Evolutionary conservation across 805 yeast genomes (phyloP).

Genomic region (Candida yuanshanica): DNA sequence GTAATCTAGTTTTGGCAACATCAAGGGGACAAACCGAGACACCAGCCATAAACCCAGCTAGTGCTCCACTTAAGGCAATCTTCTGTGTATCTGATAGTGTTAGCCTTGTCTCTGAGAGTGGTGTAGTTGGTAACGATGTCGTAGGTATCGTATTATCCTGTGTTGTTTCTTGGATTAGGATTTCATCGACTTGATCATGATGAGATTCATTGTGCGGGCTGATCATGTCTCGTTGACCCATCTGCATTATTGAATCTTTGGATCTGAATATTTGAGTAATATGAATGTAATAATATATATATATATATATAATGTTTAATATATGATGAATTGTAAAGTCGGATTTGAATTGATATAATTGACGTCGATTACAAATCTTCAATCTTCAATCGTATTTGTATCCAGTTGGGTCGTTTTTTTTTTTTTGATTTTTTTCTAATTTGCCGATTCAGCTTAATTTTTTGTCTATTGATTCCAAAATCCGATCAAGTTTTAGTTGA

Average conservation of each 20-base stretch:
- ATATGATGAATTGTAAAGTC: too few relatives aligned
- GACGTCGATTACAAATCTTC: too few relatives aligned
- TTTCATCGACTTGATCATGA: constrained; percentile 7
- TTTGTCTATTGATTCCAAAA: too few relatives aligned
- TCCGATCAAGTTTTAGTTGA: too few relatives aligned
- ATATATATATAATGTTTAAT: too few relatives aligned
- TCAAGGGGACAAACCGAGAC: constrained; percentile 90
- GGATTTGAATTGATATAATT: too few relatives aligned
- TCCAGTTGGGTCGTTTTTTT: too few relatives aligned
- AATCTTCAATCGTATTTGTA: too few relatives aligned
- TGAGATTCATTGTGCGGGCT: background rate
- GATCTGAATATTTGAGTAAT: background rate
- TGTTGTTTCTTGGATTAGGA: constrained; percentile 5
- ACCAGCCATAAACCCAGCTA: constrained; percentile 91
- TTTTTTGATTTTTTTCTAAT: too few relatives aligned
- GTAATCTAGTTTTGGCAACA: constrained; percentile 90
- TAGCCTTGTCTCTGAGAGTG: constrained; percentile 3
- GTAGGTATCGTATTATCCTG: constrained; percentile 8
- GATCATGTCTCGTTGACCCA: constrained; percentile 1
- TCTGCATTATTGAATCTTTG: background rate
- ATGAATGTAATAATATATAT: too few relatives aligned
- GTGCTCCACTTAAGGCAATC: constrained; percentile 82
- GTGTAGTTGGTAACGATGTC: constrained; percentile 7
- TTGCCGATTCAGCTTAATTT: too few relatives aligned
- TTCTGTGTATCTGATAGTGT: constrained; percentile 43